Base-by-base conservation (phyloP, 2,329 filamentous ascomycete genomes). In the Coniella vitis region DNA sequence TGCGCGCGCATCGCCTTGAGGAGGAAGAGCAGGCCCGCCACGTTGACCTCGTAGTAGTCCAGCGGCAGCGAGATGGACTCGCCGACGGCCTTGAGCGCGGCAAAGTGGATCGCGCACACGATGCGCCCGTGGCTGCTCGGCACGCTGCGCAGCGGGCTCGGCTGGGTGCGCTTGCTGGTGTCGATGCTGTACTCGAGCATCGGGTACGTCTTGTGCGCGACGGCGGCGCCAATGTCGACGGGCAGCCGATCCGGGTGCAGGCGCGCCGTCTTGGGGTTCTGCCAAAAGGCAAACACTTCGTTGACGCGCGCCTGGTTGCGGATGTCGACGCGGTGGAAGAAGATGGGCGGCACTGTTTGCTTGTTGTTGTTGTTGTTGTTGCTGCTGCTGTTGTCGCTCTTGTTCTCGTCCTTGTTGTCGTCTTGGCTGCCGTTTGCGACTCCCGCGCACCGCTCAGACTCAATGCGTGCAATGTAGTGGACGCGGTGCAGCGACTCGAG, bases 51-150 rank as follows among this genome's bases (percentile, higher is more conserved):
- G 16, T 52, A 52, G 32, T 52, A 52, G 12, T 49, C 41, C 17
- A 52, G 22, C 12, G 49, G 49, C 17, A 49, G 49, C 31, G 46
- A 42, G 17, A 52, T 17, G 2, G 49, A 52, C 35, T 52, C 49
- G 4, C 49, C 46, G 8, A 52, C 49, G 7, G 49, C 49, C 34
- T 52, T 52, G 2, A 52, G 14, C n/a, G 49, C 49, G 12, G 49
- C 49, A 19, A 52, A 52, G 34, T 52, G 49, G 31, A 52, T 52
- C 8, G 49, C 49, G 16, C 46, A 52, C 19, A 48, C 49, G 2
- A 52, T 46, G 19, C 38, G 49, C 17, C 49, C 49, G 7, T 45
- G 41, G 14, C 29, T 32, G 16, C 38, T 37, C 7, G 49, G 12
- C 10, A 35, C 29, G 10, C 12, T n/a, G 3, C 19, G 8, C 25